Evolutionary conservation across 164 flowering plant genomes (phyloP), one percentile per base, ranked within the genome.

Genomic region (Echeveria elegans): DNA sequence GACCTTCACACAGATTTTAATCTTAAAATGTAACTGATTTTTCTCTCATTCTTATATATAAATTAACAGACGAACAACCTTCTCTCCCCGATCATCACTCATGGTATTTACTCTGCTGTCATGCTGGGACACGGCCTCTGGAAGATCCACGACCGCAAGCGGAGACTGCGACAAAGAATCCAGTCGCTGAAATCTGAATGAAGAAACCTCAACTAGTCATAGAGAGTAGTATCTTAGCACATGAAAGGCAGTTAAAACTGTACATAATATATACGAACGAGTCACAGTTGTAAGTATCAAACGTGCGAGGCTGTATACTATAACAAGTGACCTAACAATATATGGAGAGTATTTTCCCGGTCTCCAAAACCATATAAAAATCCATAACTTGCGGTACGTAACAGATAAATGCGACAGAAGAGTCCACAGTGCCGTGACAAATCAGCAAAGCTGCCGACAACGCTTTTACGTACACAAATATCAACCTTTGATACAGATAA

Each of bases 31-130:
- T n/a, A n/a, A 3, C 26, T n/a, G n/a, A 48, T 11, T 48, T n/a
- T n/a, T n/a, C 5, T 38, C 6, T 30, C 4, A 65, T 63, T 43
- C 45, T 40, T 5, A 34, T 7, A n/a, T n/a, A 1, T 38, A 12
- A 37, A 71, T 47, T 76, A 3, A 34, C 83, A 93, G 97, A 87
- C 96, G 24, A 72, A 79, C 66, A 93, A 93, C 45, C 80, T 93
- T 72, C 88, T 93, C 24, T 85, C 94, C 1, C 97, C 97, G 14
- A 93, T 93, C 37, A 83, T 93, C 70, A 93, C 98, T n/a, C 98
- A 90, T 56, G 97, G 92, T 3, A 88, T 93, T 76, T 93, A 93
- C 84, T 93, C 96, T 0, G 74, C 87, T 24, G 91, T 86, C 3
- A 79, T 93, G 52, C 45, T 88, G 77, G 96, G 97, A 36, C 90